Percentiles rank a stretch among this genome's conserved stretches.
phyloP scores from a whole-genome alignment of 257 asterid species.

The Capsicum rhomboideum region DNA sequence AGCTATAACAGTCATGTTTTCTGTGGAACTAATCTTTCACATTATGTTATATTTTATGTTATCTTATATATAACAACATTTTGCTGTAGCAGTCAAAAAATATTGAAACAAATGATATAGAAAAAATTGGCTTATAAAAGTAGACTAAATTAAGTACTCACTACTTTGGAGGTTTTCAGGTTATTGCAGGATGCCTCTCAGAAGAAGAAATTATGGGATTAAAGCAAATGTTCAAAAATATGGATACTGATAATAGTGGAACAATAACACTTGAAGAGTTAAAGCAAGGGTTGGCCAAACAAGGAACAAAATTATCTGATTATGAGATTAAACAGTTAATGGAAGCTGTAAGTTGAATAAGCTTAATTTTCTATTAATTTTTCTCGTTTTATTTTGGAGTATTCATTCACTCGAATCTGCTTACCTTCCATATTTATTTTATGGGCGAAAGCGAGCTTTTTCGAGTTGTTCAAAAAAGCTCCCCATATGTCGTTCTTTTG shows the following conservation, averaged over 20 bases:
- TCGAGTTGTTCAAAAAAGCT: not conserved
- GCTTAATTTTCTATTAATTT: not conserved
- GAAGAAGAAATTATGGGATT: slow-evolving; percentile 72
- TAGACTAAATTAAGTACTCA: not conserved
- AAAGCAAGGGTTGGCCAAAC: slow-evolving; percentile 53
- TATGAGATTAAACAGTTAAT: slow-evolving; percentile 48
- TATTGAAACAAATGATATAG: no score
- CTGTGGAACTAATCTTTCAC: no score
- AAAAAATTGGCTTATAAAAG: no score
- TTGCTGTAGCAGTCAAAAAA: no score
- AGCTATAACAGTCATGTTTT: no score
- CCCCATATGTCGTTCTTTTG: no score
- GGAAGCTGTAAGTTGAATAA: slow-evolving; percentile 48
- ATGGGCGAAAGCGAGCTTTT: not conserved
- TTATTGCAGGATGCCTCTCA: slow-evolving; percentile 63
- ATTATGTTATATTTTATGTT: no score
- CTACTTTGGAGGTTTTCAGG: slow-evolving; percentile 11
- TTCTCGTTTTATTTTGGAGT: not conserved
- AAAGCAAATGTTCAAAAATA: slow-evolving; percentile 58
- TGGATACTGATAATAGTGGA: slow-evolving; percentile 58
- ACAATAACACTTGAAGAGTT: slow-evolving; percentile 63
- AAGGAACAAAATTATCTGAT: slow-evolving; percentile 59
- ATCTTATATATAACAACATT: not conserved
- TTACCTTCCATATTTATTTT: not conserved
- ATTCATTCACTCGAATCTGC: not conserved